These are phyloP conservation scores for Saturnispora kantuleensis DNA, from an alignment of 805 yeast genomes.

Conservation along the genomic window DNA sequence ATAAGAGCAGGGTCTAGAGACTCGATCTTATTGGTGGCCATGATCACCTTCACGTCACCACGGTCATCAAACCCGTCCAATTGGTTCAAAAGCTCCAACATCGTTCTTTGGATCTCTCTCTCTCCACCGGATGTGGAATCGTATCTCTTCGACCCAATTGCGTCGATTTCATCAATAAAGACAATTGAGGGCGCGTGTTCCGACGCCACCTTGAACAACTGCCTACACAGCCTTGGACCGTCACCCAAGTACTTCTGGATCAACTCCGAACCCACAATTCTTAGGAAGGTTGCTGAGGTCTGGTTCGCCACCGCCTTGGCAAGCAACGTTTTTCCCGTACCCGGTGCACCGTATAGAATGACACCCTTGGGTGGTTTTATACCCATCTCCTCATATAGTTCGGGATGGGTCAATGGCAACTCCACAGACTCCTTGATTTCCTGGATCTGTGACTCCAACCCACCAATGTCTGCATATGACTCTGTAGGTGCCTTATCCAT, in stretches of 20 bases:
- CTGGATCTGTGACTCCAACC: constrained; percentile 89
- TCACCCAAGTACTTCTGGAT: constrained; percentile 97
- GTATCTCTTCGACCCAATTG: constrained; percentile 97
- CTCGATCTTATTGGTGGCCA: constrained; percentile 96
- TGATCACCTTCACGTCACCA: constrained; percentile 93
- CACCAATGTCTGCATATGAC: constrained; percentile 95
- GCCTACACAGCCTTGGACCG: constrained; percentile 91
- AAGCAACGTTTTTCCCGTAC: constrained; percentile 90
- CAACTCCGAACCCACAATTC: constrained; percentile 95
- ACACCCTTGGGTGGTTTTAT: constrained; percentile 98
- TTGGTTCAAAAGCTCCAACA: constrained; percentile 92
- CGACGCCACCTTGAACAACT: constrained; percentile 91
- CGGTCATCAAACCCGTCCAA: constrained; percentile 96
- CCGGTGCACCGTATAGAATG: constrained; percentile 93
- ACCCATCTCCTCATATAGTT: constrained; percentile 96
- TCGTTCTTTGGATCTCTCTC: constrained; percentile 93
- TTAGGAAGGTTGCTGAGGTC: constrained; percentile 88
- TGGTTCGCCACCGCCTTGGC: constrained; percentile 99
- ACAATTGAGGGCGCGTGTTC: constrained; percentile 98
- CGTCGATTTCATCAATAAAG: constrained; percentile 96
- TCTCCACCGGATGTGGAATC: constrained; percentile 92
- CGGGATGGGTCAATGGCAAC: constrained; percentile 92
- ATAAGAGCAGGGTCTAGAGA: constrained; percentile 90
- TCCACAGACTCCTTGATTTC: constrained; percentile 97
- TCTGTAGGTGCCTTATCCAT: constrained; percentile 96